A percentile compares a stretch with the other conserved stretches of the same genome.
These are phyloP conservation scores for Orbilia ellipsospora DNA, from an alignment of 2,329 filamentous ascomycete species.

Conservation along the genomic window DNA sequence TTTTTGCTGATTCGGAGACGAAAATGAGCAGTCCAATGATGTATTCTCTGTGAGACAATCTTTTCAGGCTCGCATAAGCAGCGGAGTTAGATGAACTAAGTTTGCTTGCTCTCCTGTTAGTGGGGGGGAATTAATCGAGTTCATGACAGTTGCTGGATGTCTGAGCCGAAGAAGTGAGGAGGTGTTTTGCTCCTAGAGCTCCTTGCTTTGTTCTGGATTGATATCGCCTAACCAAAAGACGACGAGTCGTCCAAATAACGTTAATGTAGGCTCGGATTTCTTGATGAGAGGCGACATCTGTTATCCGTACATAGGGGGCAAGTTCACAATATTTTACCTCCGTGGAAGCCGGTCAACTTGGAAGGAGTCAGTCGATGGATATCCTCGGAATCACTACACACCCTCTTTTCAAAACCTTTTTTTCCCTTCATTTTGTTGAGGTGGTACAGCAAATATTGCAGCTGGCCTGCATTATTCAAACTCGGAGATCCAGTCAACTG, in stretches of 20 bases:
- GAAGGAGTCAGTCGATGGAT: conserved; percentile 12
- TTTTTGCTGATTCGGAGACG: conserved; percentile 49
- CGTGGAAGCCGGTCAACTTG: neutral
- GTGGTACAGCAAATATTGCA: conserved; percentile 42
- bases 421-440: conserved; percentile 20
- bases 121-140: conserved; percentile 18
- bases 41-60: conserved; percentile 32
- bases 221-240: neutral
- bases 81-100: conserved; percentile 6
- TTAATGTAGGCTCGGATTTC: conserved; percentile 12
- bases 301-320: conserved; percentile 29
- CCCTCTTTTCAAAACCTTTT: conserved; percentile 13
- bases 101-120: neutral
- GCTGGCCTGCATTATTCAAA: conserved; percentile 28
- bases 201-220: neutral
- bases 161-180: neutral
- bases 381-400: conserved; percentile 34
- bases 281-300: conserved; percentile 19
- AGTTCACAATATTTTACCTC: conserved; percentile 29
- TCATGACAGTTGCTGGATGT: neutral
- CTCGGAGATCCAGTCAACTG: conserved; percentile 16
- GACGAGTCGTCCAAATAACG: neutral
- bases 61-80: conserved; percentile 5
- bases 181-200: neutral
- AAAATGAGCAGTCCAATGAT: conserved; percentile 42